Evolutionary conservation across 805 yeast genomes (phyloP).

Genomic region (Dipodascopsis uninucleata): DNA sequence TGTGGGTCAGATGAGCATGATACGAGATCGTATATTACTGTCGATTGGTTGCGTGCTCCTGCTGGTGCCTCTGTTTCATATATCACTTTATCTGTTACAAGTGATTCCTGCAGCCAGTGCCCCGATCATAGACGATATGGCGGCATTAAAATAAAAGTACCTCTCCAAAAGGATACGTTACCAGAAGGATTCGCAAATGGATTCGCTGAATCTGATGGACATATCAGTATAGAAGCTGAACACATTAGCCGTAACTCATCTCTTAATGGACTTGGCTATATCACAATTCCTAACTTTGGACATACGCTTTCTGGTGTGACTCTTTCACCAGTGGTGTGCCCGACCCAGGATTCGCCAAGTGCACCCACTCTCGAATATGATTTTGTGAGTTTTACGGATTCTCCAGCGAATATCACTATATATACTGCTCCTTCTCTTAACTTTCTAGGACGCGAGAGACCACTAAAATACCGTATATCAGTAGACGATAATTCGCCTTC

Average conservation of each 20-base stretch:
- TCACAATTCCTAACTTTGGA: constrained; percentile 13
- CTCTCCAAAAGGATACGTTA: too few species aligned
- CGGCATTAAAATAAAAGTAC: too few species aligned
- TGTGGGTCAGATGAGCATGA: constrained; percentile 10
- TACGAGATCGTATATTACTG: constrained; percentile 7
- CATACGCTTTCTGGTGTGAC: constrained; percentile 22
- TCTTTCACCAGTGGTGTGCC: constrained; percentile 11
- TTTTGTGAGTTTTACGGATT: constrained; percentile 17
- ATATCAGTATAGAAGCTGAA: constrained; percentile 23
- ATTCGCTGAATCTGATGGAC: constrained; percentile 23
- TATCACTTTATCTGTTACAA: constrained; percentile 5
- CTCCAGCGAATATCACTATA: constrained; percentile 21
- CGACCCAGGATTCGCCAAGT: constrained; percentile 4
- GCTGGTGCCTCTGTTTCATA: constrained; percentile 3
- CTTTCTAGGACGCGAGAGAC: constrained; percentile 26
- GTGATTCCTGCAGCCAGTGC: too few species aligned
- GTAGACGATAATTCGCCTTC: constrained; percentile 32
- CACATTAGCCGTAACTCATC: constrained; percentile 3
- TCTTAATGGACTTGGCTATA: constrained; percentile 6
- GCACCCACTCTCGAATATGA: constrained; percentile 17
- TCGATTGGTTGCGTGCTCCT: constrained; percentile 14
- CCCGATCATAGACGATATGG: too few species aligned
- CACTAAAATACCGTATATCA: constrained; percentile 32
- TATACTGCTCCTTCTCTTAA: constrained; percentile 32
- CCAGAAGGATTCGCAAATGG: constrained; percentile 5